Evolutionary conservation across 2,329 filamentous ascomycete species (phyloP), one percentile per base, ranked within the genome.

Genomic region (Aspergillus terreus): DNA sequence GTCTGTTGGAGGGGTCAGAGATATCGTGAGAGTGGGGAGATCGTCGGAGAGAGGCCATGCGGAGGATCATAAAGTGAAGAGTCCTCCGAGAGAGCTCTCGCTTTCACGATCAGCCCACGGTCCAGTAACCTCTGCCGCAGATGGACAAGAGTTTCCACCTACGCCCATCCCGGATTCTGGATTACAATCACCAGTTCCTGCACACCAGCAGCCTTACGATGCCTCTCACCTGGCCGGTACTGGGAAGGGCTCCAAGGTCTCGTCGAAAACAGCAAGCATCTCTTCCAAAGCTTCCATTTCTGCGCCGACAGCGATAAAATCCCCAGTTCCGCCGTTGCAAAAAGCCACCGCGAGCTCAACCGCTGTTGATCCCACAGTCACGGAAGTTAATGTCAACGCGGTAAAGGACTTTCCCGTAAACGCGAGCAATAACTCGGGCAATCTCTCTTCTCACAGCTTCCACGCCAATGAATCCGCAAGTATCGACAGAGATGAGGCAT

Each of bases 1-100:
- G 51, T 91, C 86, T 0, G 89, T 95, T n/a, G 87, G 86, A 14
- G 88, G 79, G 12, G 82, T 79, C 41, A 86, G 82, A 58, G 82
- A 84, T 50, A 76, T 72, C 47, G 70, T 71, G 30, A 68, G 63
- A 30, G 65, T 63, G 35, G 61, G 65, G 44, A 71, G 63, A 54
- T 61, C 62, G 33, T 56, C 63, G 23, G 67, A 71, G 46, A 63
- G 60, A 38, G 56, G 54, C 33, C 47, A 62, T 6, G 47, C 55
- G 23, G 70, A 70, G 9, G 53, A 54, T 3, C 45, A 61, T 46
- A 51, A 54, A 17, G 47, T 58, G 14, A 71, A 65, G 45, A 64
- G 59, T 40, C 60, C 66, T 44, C 53, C 56, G 9, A 57, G 60
- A n/a, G 63, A 68, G 33, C 60, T 58, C 15, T 63, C 61, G 19